Evolutionary conservation across 441 rosid genomes (phyloP), one percentile per base, ranked within the genome.

Genomic region (Capsella rubella): DNA sequence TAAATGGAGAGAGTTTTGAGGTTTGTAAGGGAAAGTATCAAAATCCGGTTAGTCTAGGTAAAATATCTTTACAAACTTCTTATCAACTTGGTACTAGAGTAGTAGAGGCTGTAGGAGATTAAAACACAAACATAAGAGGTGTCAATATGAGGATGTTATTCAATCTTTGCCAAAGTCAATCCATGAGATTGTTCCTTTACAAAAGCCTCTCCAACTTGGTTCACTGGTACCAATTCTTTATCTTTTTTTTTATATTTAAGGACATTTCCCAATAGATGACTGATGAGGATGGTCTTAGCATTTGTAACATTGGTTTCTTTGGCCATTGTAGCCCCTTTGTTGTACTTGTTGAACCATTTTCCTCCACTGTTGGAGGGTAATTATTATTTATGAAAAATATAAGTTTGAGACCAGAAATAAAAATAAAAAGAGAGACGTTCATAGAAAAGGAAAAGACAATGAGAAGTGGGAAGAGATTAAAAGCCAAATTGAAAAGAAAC

Each of bases 391-490:
- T 37, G 9, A 37, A 37, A 37, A 37, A 37, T 8, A 11, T 37
- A 37, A 21, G 40, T 37, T 37, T 37, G 40, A 37, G 40, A 37
- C 40, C 40, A 7, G 1, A 8, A 34, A 8, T 2, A 2, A 35
- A 35, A 35, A 13, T 5, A 51, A 21, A 51, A 51, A 34, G 9
- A 34, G 4, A 51, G 56, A 52, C 56, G 10, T 10, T 28, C 5
- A 9, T 10, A 51, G n/a, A 11, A 25, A 27, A 27, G 57, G 14
- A 52, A 52, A 52, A 52, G 10, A 52, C 34, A 52, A 52, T 25
- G 57, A 52, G 15, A 52, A 52, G 57, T 52, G 57, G 57, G 34
- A 52, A 12, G 55, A 21, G n/a, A 52, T 11, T 52, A 52, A 6
- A 52, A 27, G 34, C 57, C 34, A 52, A 12, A 28, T 27, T 52